phyloP scores from a whole-genome alignment of 768 basidiomycete genomes.

The Serendipita vermifera region DNA sequence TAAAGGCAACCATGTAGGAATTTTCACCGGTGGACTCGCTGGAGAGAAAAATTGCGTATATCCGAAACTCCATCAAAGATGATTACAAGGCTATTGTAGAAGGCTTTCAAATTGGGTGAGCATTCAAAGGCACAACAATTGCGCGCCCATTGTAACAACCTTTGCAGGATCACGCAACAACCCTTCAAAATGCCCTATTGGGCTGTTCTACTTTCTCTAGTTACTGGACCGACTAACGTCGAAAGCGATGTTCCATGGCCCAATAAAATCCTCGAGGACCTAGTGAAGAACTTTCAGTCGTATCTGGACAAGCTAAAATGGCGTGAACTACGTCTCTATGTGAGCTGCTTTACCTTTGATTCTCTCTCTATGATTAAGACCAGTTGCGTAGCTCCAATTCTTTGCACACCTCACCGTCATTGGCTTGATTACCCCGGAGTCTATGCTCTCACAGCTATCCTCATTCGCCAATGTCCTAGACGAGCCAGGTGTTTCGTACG shows the following conservation, averaged over 20 bases:
- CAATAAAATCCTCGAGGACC: slow-evolving; percentile 67
- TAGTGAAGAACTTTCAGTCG: slow-evolving; percentile 81
- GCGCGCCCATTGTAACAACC: slow-evolving; percentile 13
- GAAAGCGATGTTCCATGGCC: slow-evolving; percentile 38
- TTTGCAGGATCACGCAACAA: slow-evolving; percentile 67
- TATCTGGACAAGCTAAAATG: slow-evolving; percentile 82
- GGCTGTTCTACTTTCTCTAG: slow-evolving; percentile 59
- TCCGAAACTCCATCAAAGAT: not conserved
- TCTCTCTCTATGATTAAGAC: slow-evolving; percentile 7
- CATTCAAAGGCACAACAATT: not conserved
- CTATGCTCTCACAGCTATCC: slow-evolving; percentile 67
- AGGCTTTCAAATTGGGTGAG: slow-evolving; percentile 58
- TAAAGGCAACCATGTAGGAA: not conserved
- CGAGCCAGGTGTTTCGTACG: slow-evolving; percentile 77
- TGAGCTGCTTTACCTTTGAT: slow-evolving; percentile 30
- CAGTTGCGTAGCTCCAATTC: slow-evolving; percentile 61
- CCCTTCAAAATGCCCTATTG: slow-evolving; percentile 90
- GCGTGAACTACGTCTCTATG: slow-evolving; percentile 80
- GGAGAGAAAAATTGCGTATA: not conserved
- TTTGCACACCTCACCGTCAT: slow-evolving; percentile 80
- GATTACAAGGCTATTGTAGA: slow-evolving; percentile 41
- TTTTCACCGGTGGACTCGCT: not conserved
- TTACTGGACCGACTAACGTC: slow-evolving; percentile 28
- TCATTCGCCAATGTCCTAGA: slow-evolving; percentile 79
- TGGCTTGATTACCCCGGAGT: slow-evolving; percentile 57